Evolutionary conservation across 179 eudicot genomes (phyloP).

Genomic region (Spinacia oleracea): DNA sequence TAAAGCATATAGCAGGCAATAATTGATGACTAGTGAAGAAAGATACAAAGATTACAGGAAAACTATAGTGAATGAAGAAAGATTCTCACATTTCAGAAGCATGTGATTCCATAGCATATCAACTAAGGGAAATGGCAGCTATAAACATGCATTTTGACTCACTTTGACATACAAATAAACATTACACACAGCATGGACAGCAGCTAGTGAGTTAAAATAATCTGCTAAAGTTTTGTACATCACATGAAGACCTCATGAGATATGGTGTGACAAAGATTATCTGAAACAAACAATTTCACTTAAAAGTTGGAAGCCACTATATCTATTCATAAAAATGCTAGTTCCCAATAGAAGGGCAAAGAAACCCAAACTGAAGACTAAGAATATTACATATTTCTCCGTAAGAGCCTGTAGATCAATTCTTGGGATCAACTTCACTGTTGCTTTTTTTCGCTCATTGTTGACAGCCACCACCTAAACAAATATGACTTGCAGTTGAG

Average conservation of each 20-base stretch:
- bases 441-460: conserved; percentile 65
- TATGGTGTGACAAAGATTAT: too few relatives aligned
- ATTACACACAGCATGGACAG: background rate
- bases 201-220: background rate
- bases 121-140: background rate
- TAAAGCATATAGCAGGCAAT: background rate
- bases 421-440: conserved; percentile 88
- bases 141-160: background rate
- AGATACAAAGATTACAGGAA: background rate
- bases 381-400: conserved; percentile 67
- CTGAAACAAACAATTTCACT: background rate
- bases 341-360: background rate
- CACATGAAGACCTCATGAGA: too few relatives aligned
- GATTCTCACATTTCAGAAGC: background rate
- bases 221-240: background rate
- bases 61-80: background rate
- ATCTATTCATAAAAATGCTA: background rate
- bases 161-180: background rate
- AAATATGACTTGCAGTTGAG: conserved; percentile 9
- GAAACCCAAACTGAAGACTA: background rate
- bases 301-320: background rate
- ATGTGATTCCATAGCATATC: background rate
- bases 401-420: conserved; percentile 79
- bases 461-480: conserved; percentile 71
- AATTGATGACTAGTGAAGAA: background rate